Percentiles rank a stretch among this genome's conserved stretches.
phyloP scores from a whole-genome alignment of 495 filamentous ascomycete species.

The Friedmanniomyces simplex region DNA sequence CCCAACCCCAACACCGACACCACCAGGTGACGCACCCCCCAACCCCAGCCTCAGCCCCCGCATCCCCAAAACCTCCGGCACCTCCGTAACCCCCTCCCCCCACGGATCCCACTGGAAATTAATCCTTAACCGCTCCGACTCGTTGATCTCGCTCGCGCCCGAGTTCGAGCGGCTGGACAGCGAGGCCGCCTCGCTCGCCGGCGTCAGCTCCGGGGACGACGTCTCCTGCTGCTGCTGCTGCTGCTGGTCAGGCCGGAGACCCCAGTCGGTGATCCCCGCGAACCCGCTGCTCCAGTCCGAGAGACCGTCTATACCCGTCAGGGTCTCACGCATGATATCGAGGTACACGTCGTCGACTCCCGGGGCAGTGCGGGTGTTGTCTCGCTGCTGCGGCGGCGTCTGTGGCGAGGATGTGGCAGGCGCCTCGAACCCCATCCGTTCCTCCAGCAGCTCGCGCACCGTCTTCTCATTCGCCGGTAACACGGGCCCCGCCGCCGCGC shows the following conservation, averaged over 20 bases:
- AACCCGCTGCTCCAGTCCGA: neutral
- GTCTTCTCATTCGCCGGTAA: slow-evolving; percentile 3
- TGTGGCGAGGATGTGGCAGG: too few species aligned
- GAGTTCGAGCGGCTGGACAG: neutral
- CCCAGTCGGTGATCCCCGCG: neutral
- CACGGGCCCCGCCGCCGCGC: neutral
- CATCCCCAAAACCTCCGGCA: slow-evolving; percentile 8
- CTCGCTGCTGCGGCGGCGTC: too few species aligned
- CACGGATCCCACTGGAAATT: slow-evolving; percentile 14
- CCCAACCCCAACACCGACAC: too few species aligned
- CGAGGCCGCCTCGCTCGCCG: neutral
- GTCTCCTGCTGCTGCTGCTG: neutral
- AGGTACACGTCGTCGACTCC: neutral
- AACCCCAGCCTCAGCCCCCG: neutral
- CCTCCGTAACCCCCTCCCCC: slow-evolving; percentile 10
- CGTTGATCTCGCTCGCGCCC: slow-evolving; percentile 10
- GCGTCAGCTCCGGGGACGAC: slow-evolving; percentile 11
- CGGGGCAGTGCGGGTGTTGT: neutral
- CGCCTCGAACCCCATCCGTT: slow-evolving; percentile 13
- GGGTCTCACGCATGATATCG: neutral
- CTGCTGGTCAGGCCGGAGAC: neutral
- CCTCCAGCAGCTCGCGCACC: slow-evolving; percentile 9
- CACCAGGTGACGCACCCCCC: neutral
- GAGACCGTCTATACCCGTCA: neutral
- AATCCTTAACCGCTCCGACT: slow-evolving; percentile 4